These are phyloP conservation scores for Gossypium gossypioides DNA, from an alignment of 441 rosid species.

Conservation along the genomic window DNA sequence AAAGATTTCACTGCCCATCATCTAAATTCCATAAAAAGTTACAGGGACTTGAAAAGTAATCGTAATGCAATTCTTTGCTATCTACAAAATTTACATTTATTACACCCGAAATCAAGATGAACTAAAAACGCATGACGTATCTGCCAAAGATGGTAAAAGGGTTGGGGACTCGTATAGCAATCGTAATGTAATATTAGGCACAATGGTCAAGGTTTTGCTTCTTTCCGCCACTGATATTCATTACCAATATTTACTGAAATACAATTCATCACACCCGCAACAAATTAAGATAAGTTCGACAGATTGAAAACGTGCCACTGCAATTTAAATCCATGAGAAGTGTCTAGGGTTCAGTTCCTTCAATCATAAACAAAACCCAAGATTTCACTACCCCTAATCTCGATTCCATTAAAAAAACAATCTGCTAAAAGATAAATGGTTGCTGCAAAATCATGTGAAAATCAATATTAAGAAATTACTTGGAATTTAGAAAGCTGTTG, in stretches of 20 bases:
- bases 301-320: not conserved
- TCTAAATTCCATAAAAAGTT: not conserved
- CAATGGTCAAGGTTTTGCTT: not conserved
- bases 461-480: slow-evolving; percentile 22
- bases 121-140: not conserved
- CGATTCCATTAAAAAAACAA: not conserved
- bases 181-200: not conserved
- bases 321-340: not conserved
- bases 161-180: not conserved
- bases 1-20: not conserved
- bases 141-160: not conserved
- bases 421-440: not conserved
- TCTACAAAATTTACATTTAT: not conserved
- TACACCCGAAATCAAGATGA: not conserved
- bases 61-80: not conserved
- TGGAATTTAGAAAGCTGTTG: slow-evolving; percentile 59
- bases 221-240: not conserved
- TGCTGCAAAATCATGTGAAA: not conserved
- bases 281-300: not conserved
- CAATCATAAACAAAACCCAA: not conserved
- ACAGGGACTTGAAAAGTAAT: not conserved
- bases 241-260: not conserved
- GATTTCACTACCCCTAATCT: not conserved
- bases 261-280: not conserved
- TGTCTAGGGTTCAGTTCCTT: not conserved